These are phyloP conservation scores for Chytriomyces sp. DNA, from an alignment of 192 early-diverging fungal genomes.

Conservation along the genomic window DNA sequence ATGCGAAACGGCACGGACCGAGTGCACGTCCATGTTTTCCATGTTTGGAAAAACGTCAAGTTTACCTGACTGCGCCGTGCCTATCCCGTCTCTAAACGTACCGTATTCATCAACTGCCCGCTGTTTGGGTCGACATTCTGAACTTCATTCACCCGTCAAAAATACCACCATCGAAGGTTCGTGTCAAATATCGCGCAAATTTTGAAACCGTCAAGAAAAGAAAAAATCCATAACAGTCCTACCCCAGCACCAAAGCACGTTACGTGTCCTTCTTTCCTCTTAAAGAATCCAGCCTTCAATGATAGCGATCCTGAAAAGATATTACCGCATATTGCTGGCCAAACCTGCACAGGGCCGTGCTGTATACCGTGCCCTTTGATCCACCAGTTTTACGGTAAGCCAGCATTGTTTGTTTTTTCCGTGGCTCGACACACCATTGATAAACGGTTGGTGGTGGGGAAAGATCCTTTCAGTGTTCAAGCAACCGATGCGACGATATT, in stretches of 20 bases:
- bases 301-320: neutral
- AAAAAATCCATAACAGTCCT: neutral
- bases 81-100: neutral
- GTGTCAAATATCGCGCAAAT: too few relatives aligned
- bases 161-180: too few relatives aligned
- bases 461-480: neutral
- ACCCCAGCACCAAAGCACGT: neutral
- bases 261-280: conserved; percentile 9
- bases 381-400: conserved; percentile 3
- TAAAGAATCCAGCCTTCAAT: neutral
- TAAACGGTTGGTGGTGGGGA: neutral
- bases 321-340: neutral
- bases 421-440: too few relatives aligned
- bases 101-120: neutral
- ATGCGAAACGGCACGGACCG: neutral
- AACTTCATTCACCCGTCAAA: neutral
- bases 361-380: conserved; percentile 11
- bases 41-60: conserved; percentile 10
- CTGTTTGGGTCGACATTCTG: neutral
- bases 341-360: neutral
- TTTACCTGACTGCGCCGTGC: conserved; percentile 1
- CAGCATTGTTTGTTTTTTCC: too few relatives aligned
- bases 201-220: too few relatives aligned
- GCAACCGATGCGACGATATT: neutral
- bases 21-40: conserved; percentile 6